Evolutionary conservation across 441 rosid species (phyloP), one percentile per base, ranked within the genome.

Genomic region (Erodium texanum): DNA sequence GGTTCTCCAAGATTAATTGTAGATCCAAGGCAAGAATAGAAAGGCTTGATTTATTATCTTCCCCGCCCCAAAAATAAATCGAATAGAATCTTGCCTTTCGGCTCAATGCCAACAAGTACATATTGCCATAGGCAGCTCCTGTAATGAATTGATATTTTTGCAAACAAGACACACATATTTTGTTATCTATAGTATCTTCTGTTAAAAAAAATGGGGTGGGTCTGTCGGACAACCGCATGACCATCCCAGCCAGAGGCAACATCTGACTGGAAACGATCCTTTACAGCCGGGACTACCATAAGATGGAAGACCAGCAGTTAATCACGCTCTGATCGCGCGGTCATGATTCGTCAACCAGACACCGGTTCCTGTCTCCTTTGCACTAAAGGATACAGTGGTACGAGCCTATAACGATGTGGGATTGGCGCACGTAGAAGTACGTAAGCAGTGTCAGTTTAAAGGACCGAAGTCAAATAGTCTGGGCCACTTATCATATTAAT

Each of bases 301-400:
- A 43, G 50, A 43, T 50, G 20, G 8, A 0, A 15, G 58, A 3
- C 0, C 1, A 5, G 58, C 58, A 19, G 58, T 50, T 50, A 50
- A 50, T 50, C 58, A 50, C 58, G 58, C 58, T 50, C 58, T 54
- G 61, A 16, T 54, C 61, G 22, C 6, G 61, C 61, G 61, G 61
- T 54, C 61, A 18, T 54, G 61, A 18, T 18, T 18, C 61, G 22
- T 54, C 61, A 54, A 54, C 61, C 61, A 54, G 61, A 19, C 3
- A 5, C 7, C 2, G 61, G 61, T 9, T 9, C 61, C 16, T 16
- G 22, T 16, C 61, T 54, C 61, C 19, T 50, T 15, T 0, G 58
- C 3, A 4, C 7, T 52, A 18, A 16, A 52, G 22, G 59, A 50
- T 50, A 5, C 58, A 15, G 58, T 10, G 58, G 58, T 50, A 50